Evolutionary conservation across 2,329 filamentous ascomycete species (phyloP).

Genomic region (Colletotrichum plurivorum): DNA sequence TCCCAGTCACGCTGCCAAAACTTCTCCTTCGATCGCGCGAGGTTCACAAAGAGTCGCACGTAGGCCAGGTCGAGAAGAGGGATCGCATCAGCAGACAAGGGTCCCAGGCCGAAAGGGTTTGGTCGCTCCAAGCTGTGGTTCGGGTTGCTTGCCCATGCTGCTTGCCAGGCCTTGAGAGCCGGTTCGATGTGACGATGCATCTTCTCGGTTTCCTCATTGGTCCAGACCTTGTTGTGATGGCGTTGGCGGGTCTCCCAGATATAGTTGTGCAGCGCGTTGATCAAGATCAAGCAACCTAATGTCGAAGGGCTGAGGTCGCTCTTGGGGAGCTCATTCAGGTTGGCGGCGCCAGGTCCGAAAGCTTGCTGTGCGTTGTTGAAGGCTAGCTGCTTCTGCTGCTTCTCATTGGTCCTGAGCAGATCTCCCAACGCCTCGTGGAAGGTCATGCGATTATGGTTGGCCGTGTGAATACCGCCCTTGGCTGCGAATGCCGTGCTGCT

Average conservation of each 20-base stretch:
- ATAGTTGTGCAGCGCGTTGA: conserved; percentile 96
- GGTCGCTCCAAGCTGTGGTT: conserved; percentile 87
- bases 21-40: conserved; percentile 91
- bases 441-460: conserved; percentile 78
- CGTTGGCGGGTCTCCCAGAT: conserved; percentile 97
- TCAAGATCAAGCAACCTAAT: conserved; percentile 91
- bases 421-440: conserved; percentile 88
- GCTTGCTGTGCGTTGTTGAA: conserved; percentile 57
- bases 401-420: conserved; percentile 82
- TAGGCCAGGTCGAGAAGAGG: conserved; percentile 93
- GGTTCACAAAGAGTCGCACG: conserved; percentile 91
- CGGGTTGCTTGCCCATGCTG: conserved; percentile 90
- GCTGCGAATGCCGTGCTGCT: conserved; percentile 85
- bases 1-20: conserved; percentile 97
- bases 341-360: conserved; percentile 63
- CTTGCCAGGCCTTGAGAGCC: conserved; percentile 93
- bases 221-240: conserved; percentile 91
- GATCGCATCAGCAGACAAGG: conserved; percentile 90
- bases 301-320: conserved; percentile 85
- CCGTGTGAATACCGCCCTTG: conserved; percentile 79
- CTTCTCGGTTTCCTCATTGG: conserved; percentile 90
- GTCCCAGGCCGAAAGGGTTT: conserved; percentile 85
- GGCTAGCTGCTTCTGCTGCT: conserved; percentile 70
- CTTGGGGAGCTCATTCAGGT: conserved; percentile 52
- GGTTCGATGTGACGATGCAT: conserved; percentile 98